Evolutionary conservation across 768 basidiomycete species (phyloP).

Genomic region (Trametes gibbosa): DNA sequence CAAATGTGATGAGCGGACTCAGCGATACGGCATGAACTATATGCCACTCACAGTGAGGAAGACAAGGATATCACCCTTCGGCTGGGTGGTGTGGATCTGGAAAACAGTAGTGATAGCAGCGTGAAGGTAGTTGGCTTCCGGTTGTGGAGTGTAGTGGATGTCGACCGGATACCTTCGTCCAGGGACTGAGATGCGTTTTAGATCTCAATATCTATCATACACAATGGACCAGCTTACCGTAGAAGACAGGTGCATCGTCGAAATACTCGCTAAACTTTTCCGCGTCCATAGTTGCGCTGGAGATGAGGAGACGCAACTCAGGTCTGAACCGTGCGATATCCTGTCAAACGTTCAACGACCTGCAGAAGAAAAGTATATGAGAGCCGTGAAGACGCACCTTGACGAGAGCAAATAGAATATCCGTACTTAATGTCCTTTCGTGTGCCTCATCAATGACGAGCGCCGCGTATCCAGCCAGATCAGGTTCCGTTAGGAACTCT

Average conservation of each 20-base stretch:
- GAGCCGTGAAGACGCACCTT: conserved; percentile 66
- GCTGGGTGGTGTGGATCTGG: conserved; percentile 98
- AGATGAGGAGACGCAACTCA: conserved; percentile 89
- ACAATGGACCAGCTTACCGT: conserved; percentile 50
- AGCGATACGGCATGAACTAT: not conserved
- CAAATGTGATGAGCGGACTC: conserved; percentile 8
- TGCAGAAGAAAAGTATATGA: conserved; percentile 15
- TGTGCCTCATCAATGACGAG: conserved; percentile 99
- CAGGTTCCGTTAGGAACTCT: conserved; percentile 97
- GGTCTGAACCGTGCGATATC: conserved; percentile 97
- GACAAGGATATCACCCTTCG: conserved; percentile 95
- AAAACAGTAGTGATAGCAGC: conserved; percentile 98
- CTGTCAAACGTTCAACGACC: conserved; percentile 43
- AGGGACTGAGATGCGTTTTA: conserved; percentile 61
- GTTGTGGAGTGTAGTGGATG: conserved; percentile 98
- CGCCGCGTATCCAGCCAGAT: conserved; percentile 90
- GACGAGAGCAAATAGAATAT: conserved; percentile 96
- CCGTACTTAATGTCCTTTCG: conserved; percentile 95
- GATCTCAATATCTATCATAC: not conserved
- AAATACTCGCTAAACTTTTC: conserved; percentile 99
- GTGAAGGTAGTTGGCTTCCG: conserved; percentile 98
- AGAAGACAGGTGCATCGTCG: conserved; percentile 93
- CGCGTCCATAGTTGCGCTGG: conserved; percentile 95
- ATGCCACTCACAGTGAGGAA: conserved; percentile 78
- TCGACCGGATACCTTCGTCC: conserved; percentile 97